phyloP scores from a whole-genome alignment of 2,329 filamentous ascomycete genomes.

The Plectosphaerella cucumerina region DNA sequence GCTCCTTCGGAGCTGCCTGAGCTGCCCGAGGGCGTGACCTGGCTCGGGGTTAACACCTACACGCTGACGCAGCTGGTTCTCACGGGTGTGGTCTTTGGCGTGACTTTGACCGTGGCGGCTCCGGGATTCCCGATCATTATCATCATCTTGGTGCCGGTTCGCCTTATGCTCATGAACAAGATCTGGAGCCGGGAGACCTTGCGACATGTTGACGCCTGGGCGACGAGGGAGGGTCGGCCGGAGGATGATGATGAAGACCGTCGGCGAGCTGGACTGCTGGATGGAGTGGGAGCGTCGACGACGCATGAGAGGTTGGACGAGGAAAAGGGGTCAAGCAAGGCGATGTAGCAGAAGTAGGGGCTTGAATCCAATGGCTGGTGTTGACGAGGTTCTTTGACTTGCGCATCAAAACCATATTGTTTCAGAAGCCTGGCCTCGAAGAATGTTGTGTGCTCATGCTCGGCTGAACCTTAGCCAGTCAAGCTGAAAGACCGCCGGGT shows the following conservation, averaged over 20 bases:
- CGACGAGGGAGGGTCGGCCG: constrained; percentile 47
- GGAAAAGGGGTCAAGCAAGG: constrained; percentile 19
- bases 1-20: constrained; percentile 42
- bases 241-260: constrained; percentile 34
- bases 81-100: constrained; percentile 56
- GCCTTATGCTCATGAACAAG: constrained; percentile 55
- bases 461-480: too few species aligned
- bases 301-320: constrained; percentile 12
- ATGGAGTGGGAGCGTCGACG: background rate
- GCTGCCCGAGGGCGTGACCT: constrained; percentile 39
- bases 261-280: constrained; percentile 5
- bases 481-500: too few species aligned
- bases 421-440: background rate
- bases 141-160: constrained; percentile 58
- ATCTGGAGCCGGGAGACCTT: constrained; percentile 57
- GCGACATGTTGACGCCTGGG: constrained; percentile 38
- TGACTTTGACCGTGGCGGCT: constrained; percentile 59
- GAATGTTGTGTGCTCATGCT: background rate
- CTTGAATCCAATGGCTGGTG: too few species aligned
- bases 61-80: constrained; percentile 54
- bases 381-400: too few species aligned
- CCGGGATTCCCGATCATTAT: constrained; percentile 62
- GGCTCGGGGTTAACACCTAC: constrained; percentile 53
- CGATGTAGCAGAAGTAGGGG: background rate
- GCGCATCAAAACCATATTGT: too few species aligned